A percentile compares a stretch with the other conserved stretches of the same genome.
Evolutionary conservation across 179 eudicot genomes (phyloP).

Genomic region (Patellifolia procumbens): DNA sequence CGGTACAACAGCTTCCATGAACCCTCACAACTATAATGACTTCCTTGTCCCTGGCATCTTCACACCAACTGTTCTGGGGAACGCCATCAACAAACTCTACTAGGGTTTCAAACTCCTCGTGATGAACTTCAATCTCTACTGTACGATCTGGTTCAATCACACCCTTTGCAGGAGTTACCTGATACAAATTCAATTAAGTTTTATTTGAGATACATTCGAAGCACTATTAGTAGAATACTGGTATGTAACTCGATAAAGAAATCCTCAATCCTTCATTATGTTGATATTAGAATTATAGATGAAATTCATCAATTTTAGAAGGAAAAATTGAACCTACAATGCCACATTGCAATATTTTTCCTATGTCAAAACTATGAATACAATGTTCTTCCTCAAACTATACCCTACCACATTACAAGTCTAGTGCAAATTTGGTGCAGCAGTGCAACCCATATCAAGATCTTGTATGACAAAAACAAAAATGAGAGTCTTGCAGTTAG

Average conservation of each 20-base stretch:
- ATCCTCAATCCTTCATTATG: too few species aligned
- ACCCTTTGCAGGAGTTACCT: constrained; percentile 84
- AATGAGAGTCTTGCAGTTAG: not conserved
- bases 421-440: not conserved
- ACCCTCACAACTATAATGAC: constrained; percentile 62
- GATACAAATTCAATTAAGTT: constrained; percentile 28
- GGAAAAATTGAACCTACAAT: not conserved
- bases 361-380: not conserved
- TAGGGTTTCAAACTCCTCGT: constrained; percentile 65
- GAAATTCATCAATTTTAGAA: not conserved
- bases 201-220: constrained; percentile 11
- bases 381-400: not conserved
- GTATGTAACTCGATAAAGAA: not conserved
- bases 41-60: constrained; percentile 89
- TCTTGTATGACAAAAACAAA: not conserved
- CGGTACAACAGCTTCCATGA: constrained; percentile 59
- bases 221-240: not conserved
- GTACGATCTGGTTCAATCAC: constrained; percentile 71
- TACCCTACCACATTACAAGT: not conserved
- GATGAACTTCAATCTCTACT: constrained; percentile 67
- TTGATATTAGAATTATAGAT: not conserved
- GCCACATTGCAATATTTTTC: not conserved
- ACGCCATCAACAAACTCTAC: constrained; percentile 88
- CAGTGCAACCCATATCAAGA: not conserved
- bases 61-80: constrained; percentile 88